phyloP scores from a whole-genome alignment of 208 protist species.

The Novymonas esmeraldas region DNA sequence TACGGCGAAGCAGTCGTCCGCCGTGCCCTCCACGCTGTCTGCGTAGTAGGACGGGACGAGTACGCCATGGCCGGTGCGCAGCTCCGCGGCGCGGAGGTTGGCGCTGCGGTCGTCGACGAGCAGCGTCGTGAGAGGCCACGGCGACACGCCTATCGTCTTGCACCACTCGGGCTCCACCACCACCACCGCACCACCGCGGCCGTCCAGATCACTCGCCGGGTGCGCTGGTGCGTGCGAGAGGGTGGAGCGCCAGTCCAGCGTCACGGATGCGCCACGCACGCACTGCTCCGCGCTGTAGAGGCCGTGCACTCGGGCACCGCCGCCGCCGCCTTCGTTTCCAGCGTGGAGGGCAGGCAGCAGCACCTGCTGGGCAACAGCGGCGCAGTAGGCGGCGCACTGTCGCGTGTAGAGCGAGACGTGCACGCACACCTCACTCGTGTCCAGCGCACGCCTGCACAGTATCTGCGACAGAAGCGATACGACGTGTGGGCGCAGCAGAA shows the following conservation, averaged over 20 bases:
- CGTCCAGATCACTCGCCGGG: too few species aligned
- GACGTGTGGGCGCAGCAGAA: conserved; percentile 47
- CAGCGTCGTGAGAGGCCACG: conserved; percentile 43
- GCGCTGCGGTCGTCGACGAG: conserved; percentile 53
- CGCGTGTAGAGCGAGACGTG: conserved; percentile 50
- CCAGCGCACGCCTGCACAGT: conserved; percentile 25
- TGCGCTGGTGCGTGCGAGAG: too few species aligned
- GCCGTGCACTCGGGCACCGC: conserved; percentile 2
- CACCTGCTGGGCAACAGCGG: conserved; percentile 31
- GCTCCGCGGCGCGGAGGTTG: conserved; percentile 47
- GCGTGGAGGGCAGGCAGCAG: conserved; percentile 19
- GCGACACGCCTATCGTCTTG: conserved; percentile 40
- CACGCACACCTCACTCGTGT: conserved; percentile 31
- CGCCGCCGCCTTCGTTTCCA: neutral
- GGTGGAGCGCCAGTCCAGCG: neutral
- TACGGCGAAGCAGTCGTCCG: conserved; percentile 11
- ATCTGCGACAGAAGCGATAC: conserved; percentile 31
- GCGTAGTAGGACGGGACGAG: conserved; percentile 43
- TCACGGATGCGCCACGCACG: neutral
- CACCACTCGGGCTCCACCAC: conserved; percentile 10
- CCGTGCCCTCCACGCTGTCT: neutral
- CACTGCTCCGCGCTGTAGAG: conserved; percentile 16
- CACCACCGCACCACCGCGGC: neutral
- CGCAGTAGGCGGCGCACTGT: conserved; percentile 38
- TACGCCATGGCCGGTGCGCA: conserved; percentile 43